Conservation (phyloP, 192 early-diverging fungal species). For the Coemansia sp. region DNA sequence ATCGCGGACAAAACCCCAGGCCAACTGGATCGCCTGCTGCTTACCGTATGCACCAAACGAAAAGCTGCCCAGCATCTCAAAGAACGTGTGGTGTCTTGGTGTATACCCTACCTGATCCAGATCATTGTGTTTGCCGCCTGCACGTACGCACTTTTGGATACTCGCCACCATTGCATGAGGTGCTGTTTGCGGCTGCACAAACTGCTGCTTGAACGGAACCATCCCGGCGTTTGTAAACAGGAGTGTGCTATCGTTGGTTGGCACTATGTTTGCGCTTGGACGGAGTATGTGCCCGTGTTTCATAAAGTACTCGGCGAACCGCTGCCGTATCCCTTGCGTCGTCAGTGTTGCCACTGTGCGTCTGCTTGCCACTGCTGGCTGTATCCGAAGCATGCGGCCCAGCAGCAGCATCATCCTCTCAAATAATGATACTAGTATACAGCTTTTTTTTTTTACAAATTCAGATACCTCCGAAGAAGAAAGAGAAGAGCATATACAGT, state of each 20-base stretch:
- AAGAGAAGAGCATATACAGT: no score
- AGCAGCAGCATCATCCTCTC: no score
- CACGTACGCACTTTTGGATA: constrained; percentile 97
- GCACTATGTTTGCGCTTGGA: constrained; percentile 84
- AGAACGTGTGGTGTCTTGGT: constrained; percentile 98
- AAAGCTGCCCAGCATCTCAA: constrained; percentile 99
- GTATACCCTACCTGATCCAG: constrained; percentile 96
- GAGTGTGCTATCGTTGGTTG: constrained; percentile 86
- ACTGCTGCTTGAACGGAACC: constrained; percentile 97
- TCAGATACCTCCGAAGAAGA: no score
- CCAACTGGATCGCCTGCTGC: constrained; percentile 82
- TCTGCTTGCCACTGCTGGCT: neutral
- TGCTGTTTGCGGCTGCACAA: constrained; percentile 82
- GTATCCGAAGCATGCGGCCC: no score
- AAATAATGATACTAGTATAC: no score
- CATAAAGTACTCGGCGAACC: constrained; percentile 84
- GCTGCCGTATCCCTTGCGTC: constrained; percentile 73
- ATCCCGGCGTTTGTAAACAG: constrained; percentile 97
- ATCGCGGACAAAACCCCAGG: constrained; percentile 87
- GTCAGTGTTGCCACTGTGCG: constrained; percentile 32
- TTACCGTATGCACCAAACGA: constrained; percentile 99
- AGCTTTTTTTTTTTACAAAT: neutral
- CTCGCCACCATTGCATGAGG: constrained; percentile 86
- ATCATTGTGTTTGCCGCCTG: constrained; percentile 98
- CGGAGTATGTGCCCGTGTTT: constrained; percentile 69